Evolutionary conservation across 176 grass and related monocot species (phyloP).

Genomic region (Tuctoria greenei): DNA sequence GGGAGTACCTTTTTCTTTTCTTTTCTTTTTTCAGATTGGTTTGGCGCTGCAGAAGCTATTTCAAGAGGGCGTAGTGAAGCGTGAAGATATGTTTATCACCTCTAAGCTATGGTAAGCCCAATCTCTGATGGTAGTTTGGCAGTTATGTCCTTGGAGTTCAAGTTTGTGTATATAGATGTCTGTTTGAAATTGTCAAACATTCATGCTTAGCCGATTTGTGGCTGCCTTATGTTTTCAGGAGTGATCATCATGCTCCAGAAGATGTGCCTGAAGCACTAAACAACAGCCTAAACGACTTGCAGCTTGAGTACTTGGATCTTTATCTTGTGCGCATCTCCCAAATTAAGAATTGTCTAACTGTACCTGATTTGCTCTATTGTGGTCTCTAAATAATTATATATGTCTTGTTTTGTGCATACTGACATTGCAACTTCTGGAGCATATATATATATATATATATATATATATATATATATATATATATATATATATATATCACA

Average conservation of each 20-base stretch:
- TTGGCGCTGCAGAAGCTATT: constrained; percentile 66
- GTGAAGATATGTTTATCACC: constrained; percentile 91
- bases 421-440: not conserved
- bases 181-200: not conserved
- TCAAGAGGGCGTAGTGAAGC: constrained; percentile 70
- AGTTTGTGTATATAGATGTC: not conserved
- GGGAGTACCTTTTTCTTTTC: not conserved
- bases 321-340: constrained; percentile 60
- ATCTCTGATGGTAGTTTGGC: not conserved
- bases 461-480: no score
- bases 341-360: constrained; percentile 7
- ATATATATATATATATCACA: no score
- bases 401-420: not conserved
- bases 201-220: not conserved
- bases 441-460: no score
- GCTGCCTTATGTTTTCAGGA: constrained; percentile 46
- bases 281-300: constrained; percentile 59
- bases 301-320: constrained; percentile 89
- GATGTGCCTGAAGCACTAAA: constrained; percentile 68
- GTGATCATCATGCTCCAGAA: constrained; percentile 62
- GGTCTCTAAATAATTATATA: not conserved
- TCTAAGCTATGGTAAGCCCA: constrained; percentile 73
- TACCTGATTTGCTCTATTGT: not conserved
- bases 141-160: not conserved
- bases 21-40: constrained; percentile 47